Evolutionary conservation across 805 yeast species (phyloP).

Genomic region (Peterozyma toletana): DNA sequence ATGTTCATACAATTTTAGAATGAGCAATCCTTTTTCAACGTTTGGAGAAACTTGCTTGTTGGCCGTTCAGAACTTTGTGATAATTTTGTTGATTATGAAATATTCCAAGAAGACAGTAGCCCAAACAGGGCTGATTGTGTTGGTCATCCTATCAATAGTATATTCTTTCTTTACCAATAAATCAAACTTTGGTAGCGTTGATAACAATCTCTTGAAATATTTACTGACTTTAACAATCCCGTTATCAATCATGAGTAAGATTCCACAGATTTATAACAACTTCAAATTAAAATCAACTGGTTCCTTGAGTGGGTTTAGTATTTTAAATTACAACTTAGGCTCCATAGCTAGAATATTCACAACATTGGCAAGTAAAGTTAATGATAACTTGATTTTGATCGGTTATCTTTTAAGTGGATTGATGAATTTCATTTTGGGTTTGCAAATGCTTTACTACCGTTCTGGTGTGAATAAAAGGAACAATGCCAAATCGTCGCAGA

Average conservation of each 20-base stretch:
- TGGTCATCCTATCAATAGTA: conserved; percentile 11
- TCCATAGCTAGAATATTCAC: conserved; percentile 31
- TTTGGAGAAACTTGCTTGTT: conserved; percentile 31
- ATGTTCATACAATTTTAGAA: conserved; percentile 27
- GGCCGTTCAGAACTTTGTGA: conserved; percentile 25
- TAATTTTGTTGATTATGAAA: conserved; percentile 21
- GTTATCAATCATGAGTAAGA: conserved; percentile 23
- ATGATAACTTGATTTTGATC: conserved; percentile 23
- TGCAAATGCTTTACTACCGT: conserved; percentile 27
- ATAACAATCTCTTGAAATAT: conserved; percentile 11
- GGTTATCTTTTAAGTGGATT: conserved; percentile 23
- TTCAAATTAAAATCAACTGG: conserved; percentile 33
- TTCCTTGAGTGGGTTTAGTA: conserved; percentile 27
- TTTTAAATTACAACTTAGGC: conserved; percentile 28
- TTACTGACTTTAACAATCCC: conserved; percentile 29
- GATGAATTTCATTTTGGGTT: conserved; percentile 24
- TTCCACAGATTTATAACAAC: conserved; percentile 34
- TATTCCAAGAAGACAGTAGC: not conserved
- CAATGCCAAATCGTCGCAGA: too few species aligned
- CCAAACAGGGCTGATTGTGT: conserved; percentile 5
- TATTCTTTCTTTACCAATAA: conserved; percentile 15
- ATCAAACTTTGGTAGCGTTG: conserved; percentile 15
- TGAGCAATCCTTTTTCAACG: conserved; percentile 25
- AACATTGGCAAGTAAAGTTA: conserved; percentile 24
- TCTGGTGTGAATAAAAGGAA: not conserved